phyloP scores from a whole-genome alignment of 2,329 filamentous ascomycete species.

The Hawksworthiomyces lignivorus region DNA sequence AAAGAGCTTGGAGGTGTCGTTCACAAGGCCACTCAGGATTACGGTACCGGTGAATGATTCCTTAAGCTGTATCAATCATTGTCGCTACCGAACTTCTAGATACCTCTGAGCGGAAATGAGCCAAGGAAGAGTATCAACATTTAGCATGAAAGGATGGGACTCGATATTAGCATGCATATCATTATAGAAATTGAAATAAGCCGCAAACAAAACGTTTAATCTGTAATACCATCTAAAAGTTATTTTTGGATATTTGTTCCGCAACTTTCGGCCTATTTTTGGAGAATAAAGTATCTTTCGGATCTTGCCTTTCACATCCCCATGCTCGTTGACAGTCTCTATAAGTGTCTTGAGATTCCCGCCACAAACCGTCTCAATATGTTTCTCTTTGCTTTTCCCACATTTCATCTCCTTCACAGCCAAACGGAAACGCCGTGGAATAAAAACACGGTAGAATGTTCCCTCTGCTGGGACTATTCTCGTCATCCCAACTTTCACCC shows the following conservation, averaged over 20 bases:
- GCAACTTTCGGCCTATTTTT: not conserved
- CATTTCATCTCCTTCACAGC: not conserved
- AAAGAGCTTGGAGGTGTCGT: constrained; percentile 39
- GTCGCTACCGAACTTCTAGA: no score
- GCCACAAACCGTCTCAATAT: constrained; percentile 2
- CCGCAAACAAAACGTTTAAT: no score
- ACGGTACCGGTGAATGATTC: constrained; percentile 12
- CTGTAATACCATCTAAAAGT: no score
- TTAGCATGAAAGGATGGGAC: no score
- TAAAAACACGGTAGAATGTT: no score
- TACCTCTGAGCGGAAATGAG: no score
- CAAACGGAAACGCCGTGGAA: not conserved
- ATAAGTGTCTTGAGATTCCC: not conserved
- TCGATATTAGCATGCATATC: constrained; percentile 2
- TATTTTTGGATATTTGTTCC: not conserved
- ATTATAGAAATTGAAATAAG: constrained; percentile 9
- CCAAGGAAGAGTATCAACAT: no score
- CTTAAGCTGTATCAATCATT: no score
- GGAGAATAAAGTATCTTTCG: not conserved
- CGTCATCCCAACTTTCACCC: no score
- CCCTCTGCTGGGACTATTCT: no score
- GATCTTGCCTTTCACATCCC: no score
- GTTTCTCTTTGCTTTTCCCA: not conserved
- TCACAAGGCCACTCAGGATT: constrained; percentile 22
- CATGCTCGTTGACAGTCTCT: not conserved